These are phyloP conservation scores for Hypoxylon sp. DNA, from an alignment of 2,329 filamentous ascomycete species.

Conservation along the genomic window DNA sequence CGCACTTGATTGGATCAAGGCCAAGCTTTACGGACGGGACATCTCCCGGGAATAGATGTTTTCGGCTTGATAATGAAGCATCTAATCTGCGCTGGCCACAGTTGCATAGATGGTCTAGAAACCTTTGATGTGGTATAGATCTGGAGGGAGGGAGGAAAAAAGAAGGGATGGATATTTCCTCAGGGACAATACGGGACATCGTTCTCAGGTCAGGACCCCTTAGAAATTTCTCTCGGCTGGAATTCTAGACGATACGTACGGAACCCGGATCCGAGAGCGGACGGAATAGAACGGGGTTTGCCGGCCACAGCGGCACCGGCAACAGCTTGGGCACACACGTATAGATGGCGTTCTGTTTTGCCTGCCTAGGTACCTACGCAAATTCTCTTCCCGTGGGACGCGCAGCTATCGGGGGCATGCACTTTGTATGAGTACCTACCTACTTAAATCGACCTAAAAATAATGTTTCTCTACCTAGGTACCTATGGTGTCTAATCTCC, in stretches of 20 bases:
- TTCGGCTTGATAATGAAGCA: conserved; percentile 4
- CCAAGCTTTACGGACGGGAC: conserved; percentile 94
- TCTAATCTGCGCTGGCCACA: background rate
- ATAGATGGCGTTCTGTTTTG: conserved; percentile 18
- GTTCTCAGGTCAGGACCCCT: no score
- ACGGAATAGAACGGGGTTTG: conserved; percentile 14
- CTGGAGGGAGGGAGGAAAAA: background rate
- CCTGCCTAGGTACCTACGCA: no score
- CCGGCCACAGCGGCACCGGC: conserved; percentile 3
- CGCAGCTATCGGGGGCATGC: conserved; percentile 6
- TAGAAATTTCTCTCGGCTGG: conserved; percentile 13
- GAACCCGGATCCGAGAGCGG: conserved; percentile 11
- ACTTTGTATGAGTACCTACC: conserved; percentile 22
- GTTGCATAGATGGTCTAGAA: background rate
- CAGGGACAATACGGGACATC: background rate
- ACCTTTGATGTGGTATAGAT: background rate
- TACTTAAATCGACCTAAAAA: conserved; percentile 2
- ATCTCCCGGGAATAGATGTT: conserved; percentile 77
- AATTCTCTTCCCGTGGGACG: conserved; percentile 13
- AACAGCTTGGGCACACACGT: conserved; percentile 5
- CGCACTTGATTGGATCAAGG: conserved; percentile 94
- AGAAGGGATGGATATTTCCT: background rate
- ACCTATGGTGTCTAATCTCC: background rate
- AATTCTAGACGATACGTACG: background rate
- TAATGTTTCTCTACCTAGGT: conserved; percentile 3